Percentiles rank a stretch among this genome's conserved stretches.
Evolutionary conservation across 345 rosid species (phyloP).

Genomic region (Lepidium didymum): DNA sequence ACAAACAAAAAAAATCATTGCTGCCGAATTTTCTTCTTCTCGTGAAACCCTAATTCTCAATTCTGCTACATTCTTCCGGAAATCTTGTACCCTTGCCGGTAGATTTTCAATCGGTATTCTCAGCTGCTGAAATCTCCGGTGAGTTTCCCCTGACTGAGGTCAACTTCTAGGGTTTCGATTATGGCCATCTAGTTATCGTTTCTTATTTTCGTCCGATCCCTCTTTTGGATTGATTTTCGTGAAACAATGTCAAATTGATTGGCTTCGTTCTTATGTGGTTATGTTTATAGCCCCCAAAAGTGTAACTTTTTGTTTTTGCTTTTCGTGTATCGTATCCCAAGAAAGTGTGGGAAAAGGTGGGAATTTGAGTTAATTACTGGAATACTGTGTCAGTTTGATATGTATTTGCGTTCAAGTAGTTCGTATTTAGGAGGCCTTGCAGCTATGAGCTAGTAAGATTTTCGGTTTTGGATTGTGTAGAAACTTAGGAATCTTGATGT

Average conservation of each 20-base stretch:
- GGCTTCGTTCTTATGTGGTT: not conserved
- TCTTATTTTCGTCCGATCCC: not conserved
- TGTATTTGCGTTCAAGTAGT: not conserved
- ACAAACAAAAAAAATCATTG: not conserved
- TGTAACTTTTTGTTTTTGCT: not conserved
- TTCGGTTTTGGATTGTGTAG: not conserved
- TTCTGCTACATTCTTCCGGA: constrained; percentile 11
- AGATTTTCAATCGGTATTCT: constrained; percentile 15
- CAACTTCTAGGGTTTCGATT: constrained; percentile 21
- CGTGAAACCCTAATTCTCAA: constrained; percentile 25
- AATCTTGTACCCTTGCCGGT: not conserved
- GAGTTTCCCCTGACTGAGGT: constrained; percentile 3
- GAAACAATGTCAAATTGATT: not conserved
- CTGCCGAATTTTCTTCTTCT: not conserved
- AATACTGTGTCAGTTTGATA: not conserved
- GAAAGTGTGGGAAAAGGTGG: not conserved
- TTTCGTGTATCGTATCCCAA: not conserved
- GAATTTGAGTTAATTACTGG: not conserved
- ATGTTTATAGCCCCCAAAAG: not conserved
- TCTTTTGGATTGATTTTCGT: not conserved
- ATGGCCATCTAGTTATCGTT: not conserved
- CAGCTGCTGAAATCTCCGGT: constrained; percentile 32
- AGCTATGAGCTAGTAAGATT: not conserved
- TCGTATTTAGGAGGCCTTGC: not conserved
- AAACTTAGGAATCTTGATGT: not conserved